Evolutionary conservation across 139 green algal species (phyloP), one percentile per base, ranked within the genome.

Genomic region (Edaphochlamys debaryana): DNA sequence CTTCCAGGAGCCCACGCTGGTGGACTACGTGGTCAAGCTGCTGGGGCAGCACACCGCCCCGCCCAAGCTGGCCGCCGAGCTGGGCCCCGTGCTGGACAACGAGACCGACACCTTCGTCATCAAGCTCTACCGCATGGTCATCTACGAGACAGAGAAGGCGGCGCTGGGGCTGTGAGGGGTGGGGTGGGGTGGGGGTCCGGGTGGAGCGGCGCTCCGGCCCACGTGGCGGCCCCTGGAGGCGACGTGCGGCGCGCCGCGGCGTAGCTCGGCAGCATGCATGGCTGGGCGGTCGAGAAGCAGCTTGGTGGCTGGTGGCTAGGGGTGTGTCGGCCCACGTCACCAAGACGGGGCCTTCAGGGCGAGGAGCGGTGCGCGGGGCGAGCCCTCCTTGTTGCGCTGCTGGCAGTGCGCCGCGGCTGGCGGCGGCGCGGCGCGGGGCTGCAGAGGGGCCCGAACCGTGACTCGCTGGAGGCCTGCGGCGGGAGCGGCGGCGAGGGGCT

Each of bases 121-220:
- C 58, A 98, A 98, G 90, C 92, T 99, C 25, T 98, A 95, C 89
- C 91, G 94, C n/a, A 94, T 94, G 78, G 82, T 97, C 85, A 97
- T 98, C 60, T 98, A 94, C 85, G 95, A 98, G 83, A 92, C 91
- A 29, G 87, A 94, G 67, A 85, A 87, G 62, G 79, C 66, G 6
- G 82, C 82, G 37, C 62, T 79, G 48, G 58, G 78, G 11, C 48
- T 88, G 45, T 85, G 45, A 75, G 37, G n/a, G 0, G 62, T 7
- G 13, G 62, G 15, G 13, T n/a, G 15, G 27, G 62, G 62, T 68
- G 11, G 32, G 1, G n/a, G 62, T n/a, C n/a, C n/a, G 5, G 22
- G 4, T 32, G 62, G 62, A 23, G 5, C 3, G n/a, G 30, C 30
- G 29, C 9, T 6, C 29, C 25, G 62, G 62, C n/a, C n/a, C n/a